Evolutionary conservation across 371 early-diverging fungal genomes (phyloP), one percentile per base, ranked within the genome.

Genomic region (Haplosporangium sp.): DNA sequence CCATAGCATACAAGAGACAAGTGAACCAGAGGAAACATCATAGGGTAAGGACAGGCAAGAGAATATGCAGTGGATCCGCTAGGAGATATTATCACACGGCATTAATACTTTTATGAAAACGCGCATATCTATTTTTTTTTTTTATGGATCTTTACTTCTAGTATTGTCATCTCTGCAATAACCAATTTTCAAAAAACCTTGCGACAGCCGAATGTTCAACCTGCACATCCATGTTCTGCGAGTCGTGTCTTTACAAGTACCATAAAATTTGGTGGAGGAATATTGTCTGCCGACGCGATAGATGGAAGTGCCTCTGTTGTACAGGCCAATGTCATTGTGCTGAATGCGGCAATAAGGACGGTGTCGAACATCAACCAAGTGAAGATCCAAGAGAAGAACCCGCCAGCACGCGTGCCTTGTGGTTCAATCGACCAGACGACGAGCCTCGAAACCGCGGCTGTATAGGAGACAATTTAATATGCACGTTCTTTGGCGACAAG

Each of bases 371-470:
- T 42, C 45, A 20, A 13, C n/a, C n/a, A n/a, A n/a, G n/a, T n/a
- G n/a, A n/a, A n/a, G n/a, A n/a, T n/a, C 54, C 21, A 14, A 59
- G 29, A 14, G 11, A 1, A 36, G 16, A 9, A 20, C 5, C 53
- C 10, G 29, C 0, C 14, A 45, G 29, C 16, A 11, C 14, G 9
- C 56, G 21, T 9, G 45, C 58, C 1, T 8, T 64, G 20, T 43
- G 47, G 62, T 75, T 70, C 54, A 62, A 66, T 3, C 65, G 63
- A 23, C 76, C 76, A 0, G 67, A 69, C 2, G 76, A 75, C 0
- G 67, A 70, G 36, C 12, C 45, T 1, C 56, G 70, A 20, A 75
- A 75, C 46, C 50, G 70, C 2, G 76, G 70, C 0, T 62, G 70
- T 4, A 52, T 75, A 6, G 20, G 40, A 9, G 69, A 74, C 48